Conservation (phyloP, 495 filamentous ascomycete genomes). For the Podospora pseudoanserina region DNA sequence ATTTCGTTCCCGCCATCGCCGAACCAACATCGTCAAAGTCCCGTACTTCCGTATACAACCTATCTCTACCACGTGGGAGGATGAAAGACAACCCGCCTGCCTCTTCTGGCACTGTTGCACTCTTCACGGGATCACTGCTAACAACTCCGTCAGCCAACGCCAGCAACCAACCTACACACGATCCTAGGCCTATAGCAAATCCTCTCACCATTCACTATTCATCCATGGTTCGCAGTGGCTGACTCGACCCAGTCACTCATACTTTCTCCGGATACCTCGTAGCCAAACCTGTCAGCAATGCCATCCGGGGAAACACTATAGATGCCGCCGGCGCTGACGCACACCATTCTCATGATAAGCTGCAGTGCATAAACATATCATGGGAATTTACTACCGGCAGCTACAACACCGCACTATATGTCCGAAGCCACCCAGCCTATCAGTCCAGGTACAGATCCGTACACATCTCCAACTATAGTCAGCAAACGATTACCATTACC, state of each 20-base stretch:
- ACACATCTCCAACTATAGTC: background rate
- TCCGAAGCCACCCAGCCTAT: background rate
- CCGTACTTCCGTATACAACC: background rate
- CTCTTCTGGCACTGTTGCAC: background rate
- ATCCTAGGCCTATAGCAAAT: background rate
- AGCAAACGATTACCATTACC: background rate
- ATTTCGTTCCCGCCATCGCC: background rate
- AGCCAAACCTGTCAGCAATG: conserved; percentile 12
- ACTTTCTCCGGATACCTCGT: background rate
- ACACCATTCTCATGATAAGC: conserved; percentile 8
- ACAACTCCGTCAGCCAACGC: background rate
- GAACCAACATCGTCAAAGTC: background rate
- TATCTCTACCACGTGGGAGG: background rate
- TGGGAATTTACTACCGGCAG: background rate
- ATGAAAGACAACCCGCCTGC: background rate
- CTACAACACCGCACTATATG: background rate
- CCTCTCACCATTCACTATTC: background rate
- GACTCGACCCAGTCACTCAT: background rate
- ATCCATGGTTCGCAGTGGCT: background rate
- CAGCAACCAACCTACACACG: background rate
- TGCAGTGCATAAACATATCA: background rate
- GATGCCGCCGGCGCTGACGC: conserved; percentile 14
- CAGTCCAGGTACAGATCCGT: background rate
- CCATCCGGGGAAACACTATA: conserved; percentile 10
- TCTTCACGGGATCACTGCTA: background rate